Base-by-base conservation (phyloP, 2,329 filamentous ascomycete genomes). In the Ilyonectria mors-panacis region DNA sequence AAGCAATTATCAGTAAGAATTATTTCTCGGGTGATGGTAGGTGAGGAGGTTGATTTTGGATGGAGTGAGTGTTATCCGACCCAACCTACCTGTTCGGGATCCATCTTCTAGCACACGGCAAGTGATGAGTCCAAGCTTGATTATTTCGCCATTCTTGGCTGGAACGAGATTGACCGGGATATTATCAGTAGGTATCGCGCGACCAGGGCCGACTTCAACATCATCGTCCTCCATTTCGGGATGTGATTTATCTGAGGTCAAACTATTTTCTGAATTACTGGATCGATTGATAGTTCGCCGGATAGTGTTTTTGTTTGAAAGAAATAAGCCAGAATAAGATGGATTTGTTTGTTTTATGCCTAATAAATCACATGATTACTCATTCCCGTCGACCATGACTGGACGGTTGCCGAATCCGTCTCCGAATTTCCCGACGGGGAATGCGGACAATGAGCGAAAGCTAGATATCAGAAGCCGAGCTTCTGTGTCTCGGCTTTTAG, bases 31-130 rank as follows among this genome's bases (percentile, higher is more conserved):
- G 30, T 12, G 30, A 33, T 33, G 30, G 28, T 47, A 23, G 17
- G 12, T 6, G 12, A 13, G 5, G 9, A 47, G 4, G n/a, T 8
- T 8, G 44, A 19, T 19, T 47, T 17, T 13, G 44, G 12, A 47
- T 13, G 42, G 9, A 45, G 42, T n/a, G n/a, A n/a, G n/a, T 15
- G 13, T 19, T 35, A 9, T n/a, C 10, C 19, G 21, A 15, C 54
- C 39, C n/a, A 26, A 37, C 55, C 19, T 39, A 65, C 56, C 56
- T 60, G 51, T 65, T 15, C 56, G 50, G 28, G 63, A 60, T 12
- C 63, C 63, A 44, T 65, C 63, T 44, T 65, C 63, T 13, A 65
- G 63, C 21, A 65, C 63, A 4, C 63, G 63, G 39, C 63, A 65
- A 50, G 63, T 65, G 57, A 65, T 60, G 35, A 65, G 21, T 6